Evolutionary conservation across 805 yeast genomes (phyloP).

Genomic region (Schwanniomyces polymorphus): DNA sequence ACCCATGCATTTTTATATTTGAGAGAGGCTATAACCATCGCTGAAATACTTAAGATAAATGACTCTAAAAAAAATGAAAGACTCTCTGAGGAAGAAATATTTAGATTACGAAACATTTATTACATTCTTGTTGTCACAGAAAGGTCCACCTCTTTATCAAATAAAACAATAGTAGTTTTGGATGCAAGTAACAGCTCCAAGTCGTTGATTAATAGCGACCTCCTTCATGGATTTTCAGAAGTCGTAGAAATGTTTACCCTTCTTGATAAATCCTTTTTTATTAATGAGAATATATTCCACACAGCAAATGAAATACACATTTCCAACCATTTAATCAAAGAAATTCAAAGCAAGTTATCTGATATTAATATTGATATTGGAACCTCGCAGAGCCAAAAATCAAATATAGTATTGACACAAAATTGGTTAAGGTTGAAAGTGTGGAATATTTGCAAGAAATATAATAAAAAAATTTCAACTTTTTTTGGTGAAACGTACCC

Average conservation of each 20-base stretch:
- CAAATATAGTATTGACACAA: constrained; percentile 32
- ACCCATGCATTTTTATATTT: constrained; percentile 30
- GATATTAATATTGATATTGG: constrained; percentile 12
- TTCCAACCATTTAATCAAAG: neutral
- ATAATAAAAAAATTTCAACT: constrained; percentile 22
- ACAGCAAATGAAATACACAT: neutral
- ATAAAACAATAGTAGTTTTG: too few relatives aligned
- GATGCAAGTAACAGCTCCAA: too few relatives aligned
- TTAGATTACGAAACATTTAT: constrained; percentile 34
- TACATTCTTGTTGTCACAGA: constrained; percentile 39
- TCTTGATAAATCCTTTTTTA: constrained; percentile 37
- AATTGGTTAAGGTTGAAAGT: constrained; percentile 39
- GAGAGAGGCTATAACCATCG: constrained; percentile 39
- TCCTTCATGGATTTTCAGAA: too few relatives aligned
- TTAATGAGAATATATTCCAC: constrained; percentile 8
- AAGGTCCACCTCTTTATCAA: too few relatives aligned
- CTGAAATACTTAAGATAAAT: constrained; percentile 35
- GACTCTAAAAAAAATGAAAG: constrained; percentile 21
- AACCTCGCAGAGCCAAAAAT: constrained; percentile 7
- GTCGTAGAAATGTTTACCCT: constrained; percentile 26
- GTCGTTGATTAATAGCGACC: too few relatives aligned
- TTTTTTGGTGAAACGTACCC: constrained; percentile 31
- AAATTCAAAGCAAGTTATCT: constrained; percentile 13
- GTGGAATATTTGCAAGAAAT: constrained; percentile 35
- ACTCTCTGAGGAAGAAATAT: constrained; percentile 31